Evolutionary conservation across 2,329 filamentous ascomycete species (phyloP).

Genomic region (Claviceps purpurea): DNA sequence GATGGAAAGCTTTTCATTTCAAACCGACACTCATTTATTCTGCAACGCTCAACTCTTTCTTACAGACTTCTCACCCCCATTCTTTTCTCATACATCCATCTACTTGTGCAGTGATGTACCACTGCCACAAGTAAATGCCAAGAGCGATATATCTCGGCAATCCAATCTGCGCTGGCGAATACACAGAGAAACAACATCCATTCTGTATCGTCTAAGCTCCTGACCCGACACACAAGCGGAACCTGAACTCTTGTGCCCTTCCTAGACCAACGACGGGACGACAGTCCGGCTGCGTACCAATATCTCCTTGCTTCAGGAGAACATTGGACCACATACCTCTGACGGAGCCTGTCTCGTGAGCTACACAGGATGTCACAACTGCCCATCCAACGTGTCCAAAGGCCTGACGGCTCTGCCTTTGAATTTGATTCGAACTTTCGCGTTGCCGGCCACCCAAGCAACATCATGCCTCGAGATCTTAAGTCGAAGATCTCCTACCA

Average conservation of each 20-base stretch:
- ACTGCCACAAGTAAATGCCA: background rate
- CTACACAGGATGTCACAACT: constrained; percentile 19
- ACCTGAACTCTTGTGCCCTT: background rate
- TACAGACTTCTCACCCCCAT: background rate
- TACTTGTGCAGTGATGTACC: background rate
- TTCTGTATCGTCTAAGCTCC: background rate
- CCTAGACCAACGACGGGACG: background rate
- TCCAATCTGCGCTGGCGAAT: background rate
- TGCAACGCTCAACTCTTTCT: background rate
- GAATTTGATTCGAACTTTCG: constrained; percentile 13
- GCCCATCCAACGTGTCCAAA: constrained; percentile 14
- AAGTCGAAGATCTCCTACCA: constrained; percentile 8
- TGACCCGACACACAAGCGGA: background rate
- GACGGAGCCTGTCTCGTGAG: constrained; percentile 15
- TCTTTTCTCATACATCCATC: background rate
- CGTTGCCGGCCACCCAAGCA: constrained; percentile 2
- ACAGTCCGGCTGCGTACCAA: constrained; percentile 1
- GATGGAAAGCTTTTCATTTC: background rate
- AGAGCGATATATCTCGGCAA: background rate
- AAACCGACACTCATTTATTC: background rate
- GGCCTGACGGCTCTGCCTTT: constrained; percentile 10
- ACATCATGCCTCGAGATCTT: background rate
- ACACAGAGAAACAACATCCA: background rate
- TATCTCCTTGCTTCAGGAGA: constrained; percentile 8
- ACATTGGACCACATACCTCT: constrained; percentile 18